Conservation (phyloP, 2,329 filamentous ascomycete species). For the Colletotrichum sp. region DNA sequence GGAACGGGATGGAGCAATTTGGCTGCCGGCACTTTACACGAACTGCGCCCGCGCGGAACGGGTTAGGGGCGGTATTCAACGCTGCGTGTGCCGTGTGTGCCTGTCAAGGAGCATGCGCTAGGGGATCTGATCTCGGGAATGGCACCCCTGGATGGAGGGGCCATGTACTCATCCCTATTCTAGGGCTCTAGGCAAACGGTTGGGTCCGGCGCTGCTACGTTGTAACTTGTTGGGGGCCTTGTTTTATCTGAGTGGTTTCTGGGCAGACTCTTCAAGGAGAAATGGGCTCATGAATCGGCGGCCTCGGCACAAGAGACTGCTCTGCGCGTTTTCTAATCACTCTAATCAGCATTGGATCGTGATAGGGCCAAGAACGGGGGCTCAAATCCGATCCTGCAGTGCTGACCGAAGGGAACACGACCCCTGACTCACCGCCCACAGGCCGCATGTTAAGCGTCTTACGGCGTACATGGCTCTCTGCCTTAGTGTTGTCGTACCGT, state of each 20-base stretch:
- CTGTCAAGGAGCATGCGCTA: neutral
- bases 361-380: neutral
- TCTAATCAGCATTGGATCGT: neutral
- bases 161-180: neutral
- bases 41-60: neutral
- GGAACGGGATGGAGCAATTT: conserved; percentile 8
- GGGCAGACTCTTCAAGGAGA: neutral
- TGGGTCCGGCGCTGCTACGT: neutral
- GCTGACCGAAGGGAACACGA: neutral
- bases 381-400: neutral
- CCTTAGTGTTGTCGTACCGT: neutral
- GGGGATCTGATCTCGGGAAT: neutral
- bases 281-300: neutral
- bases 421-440: neutral
- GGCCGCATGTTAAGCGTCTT: neutral
- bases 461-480: neutral
- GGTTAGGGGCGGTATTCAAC: neutral
- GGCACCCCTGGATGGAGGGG: neutral
- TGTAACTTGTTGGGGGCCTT: neutral
- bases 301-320: neutral
- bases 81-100: neutral
- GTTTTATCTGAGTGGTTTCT: neutral
- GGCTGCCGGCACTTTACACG: neutral
- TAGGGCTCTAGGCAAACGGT: neutral
- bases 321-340: neutral